phyloP scores from a whole-genome alignment of 192 early-diverging fungal species.

The Pecoramyces ruminantium region DNA sequence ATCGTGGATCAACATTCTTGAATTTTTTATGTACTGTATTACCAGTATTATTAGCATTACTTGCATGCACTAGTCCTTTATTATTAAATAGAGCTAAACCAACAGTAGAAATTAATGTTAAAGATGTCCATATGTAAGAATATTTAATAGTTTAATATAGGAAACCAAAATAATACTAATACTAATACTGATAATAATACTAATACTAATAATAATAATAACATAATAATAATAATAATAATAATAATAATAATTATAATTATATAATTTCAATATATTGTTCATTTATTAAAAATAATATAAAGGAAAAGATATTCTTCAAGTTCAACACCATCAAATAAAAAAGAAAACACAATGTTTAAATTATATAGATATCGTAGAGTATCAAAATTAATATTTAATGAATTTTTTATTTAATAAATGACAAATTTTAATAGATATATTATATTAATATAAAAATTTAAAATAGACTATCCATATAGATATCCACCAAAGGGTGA shows the following conservation, averaged over 20 bases:
- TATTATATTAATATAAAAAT: too few relatives aligned
- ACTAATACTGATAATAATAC: neutral
- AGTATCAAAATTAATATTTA: neutral
- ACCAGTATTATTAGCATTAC: neutral
- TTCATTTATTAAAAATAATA: too few relatives aligned
- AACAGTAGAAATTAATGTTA: neutral
- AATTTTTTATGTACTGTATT: neutral
- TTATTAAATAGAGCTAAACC: neutral
- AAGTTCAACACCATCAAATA: neutral
- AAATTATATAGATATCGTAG: neutral
- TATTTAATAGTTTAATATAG: neutral
- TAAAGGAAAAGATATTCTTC: neutral
- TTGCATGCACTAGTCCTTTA: neutral
- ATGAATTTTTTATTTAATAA: too few relatives aligned
- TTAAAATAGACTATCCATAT: neutral
- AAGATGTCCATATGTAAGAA: neutral
- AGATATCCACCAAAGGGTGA: slow-evolving; percentile 58
- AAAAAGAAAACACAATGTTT: neutral
- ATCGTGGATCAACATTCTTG: neutral
- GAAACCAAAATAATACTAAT: neutral
- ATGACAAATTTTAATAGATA: too few relatives aligned
- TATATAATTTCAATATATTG: too few relatives aligned
- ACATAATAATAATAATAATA: too few relatives aligned
- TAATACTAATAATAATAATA: too few relatives aligned
- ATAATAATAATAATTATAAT: too few relatives aligned